Evolutionary conservation across 192 early-diverging fungal species (phyloP).

Genomic region (Coemansia sp.): DNA sequence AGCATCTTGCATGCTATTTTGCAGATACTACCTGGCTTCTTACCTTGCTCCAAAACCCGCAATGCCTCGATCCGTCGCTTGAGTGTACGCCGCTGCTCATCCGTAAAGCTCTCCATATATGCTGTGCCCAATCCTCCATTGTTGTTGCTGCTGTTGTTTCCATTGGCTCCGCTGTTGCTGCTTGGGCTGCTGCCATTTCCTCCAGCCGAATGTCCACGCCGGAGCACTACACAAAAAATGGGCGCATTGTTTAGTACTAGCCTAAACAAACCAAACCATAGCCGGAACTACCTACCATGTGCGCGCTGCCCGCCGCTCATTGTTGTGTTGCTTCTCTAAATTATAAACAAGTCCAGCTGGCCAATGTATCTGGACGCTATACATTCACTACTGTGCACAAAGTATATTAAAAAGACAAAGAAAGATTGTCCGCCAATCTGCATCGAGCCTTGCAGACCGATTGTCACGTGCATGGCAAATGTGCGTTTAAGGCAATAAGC

Average conservation of each 20-base stretch:
- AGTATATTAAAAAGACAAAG: too few relatives aligned
- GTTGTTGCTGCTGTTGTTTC: constrained; percentile 8
- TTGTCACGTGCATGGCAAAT: background rate
- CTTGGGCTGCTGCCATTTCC: constrained; percentile 14
- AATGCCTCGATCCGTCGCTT: constrained; percentile 42
- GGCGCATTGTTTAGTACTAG: background rate
- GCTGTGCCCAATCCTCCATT: constrained; percentile 4
- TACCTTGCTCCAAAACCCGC: constrained; percentile 43
- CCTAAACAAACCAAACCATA: background rate
- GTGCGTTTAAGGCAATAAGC: constrained; percentile 27
- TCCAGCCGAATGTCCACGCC: constrained; percentile 24
- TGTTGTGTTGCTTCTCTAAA: background rate
- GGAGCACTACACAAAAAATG: constrained; percentile 14
- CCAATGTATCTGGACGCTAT: too few relatives aligned
- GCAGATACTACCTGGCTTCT: background rate
- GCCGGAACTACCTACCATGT: constrained; percentile 22
- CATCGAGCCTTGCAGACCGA: too few relatives aligned
- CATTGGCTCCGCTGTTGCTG: constrained; percentile 9
- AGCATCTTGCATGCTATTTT: too few relatives aligned
- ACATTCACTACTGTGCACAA: too few relatives aligned
- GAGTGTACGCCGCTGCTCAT: constrained; percentile 47
- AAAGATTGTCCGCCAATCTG: too few relatives aligned
- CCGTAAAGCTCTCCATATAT: constrained; percentile 30
- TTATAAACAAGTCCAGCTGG: background rate
- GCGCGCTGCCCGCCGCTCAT: constrained; percentile 21